phyloP scores from a whole-genome alignment of 139 green algal species.

The Micromonas commoda region DNA sequence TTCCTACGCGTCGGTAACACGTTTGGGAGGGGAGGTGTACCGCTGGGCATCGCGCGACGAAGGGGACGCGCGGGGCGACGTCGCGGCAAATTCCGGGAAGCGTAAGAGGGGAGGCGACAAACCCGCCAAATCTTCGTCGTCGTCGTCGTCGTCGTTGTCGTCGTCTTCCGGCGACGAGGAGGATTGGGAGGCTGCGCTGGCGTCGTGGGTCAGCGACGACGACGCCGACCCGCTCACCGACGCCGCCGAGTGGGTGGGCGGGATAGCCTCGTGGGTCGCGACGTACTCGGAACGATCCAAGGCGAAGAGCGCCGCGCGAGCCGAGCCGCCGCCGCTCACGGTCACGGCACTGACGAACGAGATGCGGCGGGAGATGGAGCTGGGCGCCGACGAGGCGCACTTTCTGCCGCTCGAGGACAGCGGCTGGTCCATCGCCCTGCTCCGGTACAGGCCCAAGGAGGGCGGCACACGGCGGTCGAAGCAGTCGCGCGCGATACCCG shows the following conservation, averaged over 20 bases:
- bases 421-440: conserved; percentile 6
- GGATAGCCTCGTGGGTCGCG: background rate
- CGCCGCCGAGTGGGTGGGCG: background rate
- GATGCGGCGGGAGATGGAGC: background rate
- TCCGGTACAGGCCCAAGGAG: conserved; percentile 8
- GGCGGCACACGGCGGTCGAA: too few species aligned
- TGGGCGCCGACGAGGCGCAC: conserved; percentile 17
- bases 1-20: too few species aligned
- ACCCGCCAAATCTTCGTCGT: background rate
- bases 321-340: background rate
- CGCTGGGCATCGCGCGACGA: background rate
- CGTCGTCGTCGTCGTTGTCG: background rate
- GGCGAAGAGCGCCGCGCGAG: background rate
- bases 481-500: too few species aligned
- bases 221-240: background rate
- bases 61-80: background rate
- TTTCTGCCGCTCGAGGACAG: conserved; percentile 8
- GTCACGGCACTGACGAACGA: background rate
- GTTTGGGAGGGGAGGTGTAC: background rate
- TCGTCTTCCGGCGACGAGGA: background rate
- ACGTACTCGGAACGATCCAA: background rate
- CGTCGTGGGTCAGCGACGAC: background rate
- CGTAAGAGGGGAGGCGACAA: too few species aligned
- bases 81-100: too few species aligned
- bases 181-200: background rate